Base-by-base conservation (phyloP, 2,329 filamentous ascomycete genomes). In the Paracorniculantispora psalliotae region DNA sequence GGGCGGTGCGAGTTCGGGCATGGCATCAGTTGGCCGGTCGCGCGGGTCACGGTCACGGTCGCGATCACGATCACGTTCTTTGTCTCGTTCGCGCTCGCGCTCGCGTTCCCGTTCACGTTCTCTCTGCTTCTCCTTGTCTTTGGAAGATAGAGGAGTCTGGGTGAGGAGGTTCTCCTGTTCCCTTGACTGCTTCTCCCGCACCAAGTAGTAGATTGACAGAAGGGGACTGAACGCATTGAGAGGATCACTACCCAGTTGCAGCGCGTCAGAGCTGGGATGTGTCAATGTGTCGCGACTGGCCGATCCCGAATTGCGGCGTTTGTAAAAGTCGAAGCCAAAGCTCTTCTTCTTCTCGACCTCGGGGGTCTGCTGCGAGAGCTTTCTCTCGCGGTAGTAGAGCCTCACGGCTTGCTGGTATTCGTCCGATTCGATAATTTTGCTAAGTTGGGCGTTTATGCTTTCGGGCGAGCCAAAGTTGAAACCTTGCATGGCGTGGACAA, bases 391-490 rank as follows among this genome's bases (percentile, higher is more conserved):
- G 67, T 85, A 85, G 39, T 85, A 83, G 13, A 87, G 75, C 58
- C 86, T 84, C n/a, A 96, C 80, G 6, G 91, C 92, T 60, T 87
- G 85, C 67, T 96, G 91, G 66, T 99, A 99, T 43, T 97, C 93
- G 7, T 96, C 92, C 0, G 92, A 97, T 67, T 96, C 90, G 61
- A 99, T 83, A n/a, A 92, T 84, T 63, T 89, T 90, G 10, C 86
- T 90, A 46, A 99, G 81, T 69, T 97, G 91, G 2, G 84, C 78
- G 59, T 84, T 87, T 69, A 99, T 97, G 59, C 85, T 84, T 56
- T 97, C 92, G 1, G 91, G 83, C 0, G 91, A 83, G 1, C 94
- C 94, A 76, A 97, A 99, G 72, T 97, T 96, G 72, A 99, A 99
- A 2, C 94, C 94, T 25, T 92, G 96, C 94, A 99, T 99, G 66